Evolutionary conservation across 192 early-diverging fungal genomes (phyloP).

Genomic region (Polychytrium aggregatum): DNA sequence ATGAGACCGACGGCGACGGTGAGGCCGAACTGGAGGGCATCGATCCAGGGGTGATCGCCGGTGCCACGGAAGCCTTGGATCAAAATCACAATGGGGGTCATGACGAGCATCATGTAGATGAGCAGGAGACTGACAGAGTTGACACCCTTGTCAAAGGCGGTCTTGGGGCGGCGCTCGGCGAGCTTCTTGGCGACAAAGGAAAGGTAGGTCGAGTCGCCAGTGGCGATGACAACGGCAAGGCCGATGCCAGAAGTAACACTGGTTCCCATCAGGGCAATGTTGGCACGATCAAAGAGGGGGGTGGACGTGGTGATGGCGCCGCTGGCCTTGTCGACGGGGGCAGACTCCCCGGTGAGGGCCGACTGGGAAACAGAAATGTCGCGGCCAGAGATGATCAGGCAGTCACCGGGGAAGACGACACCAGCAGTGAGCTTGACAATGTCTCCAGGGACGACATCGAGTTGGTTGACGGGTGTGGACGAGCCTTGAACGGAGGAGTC

Average conservation of each 20-base stretch:
- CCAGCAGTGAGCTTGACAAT: too few relatives aligned
- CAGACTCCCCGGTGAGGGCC: too few relatives aligned
- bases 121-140: slow-evolving; percentile 32
- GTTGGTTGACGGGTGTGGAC: too few relatives aligned
- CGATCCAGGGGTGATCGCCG: slow-evolving; percentile 16
- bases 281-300: slow-evolving; percentile 17
- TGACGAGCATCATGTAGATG: slow-evolving; percentile 24
- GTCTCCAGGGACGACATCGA: too few relatives aligned
- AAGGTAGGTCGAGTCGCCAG: slow-evolving; percentile 31
- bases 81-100: slow-evolving; percentile 34
- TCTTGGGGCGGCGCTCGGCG: slow-evolving; percentile 10
- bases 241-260: slow-evolving; percentile 35
- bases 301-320: too few relatives aligned
- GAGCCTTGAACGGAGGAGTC: too few relatives aligned
- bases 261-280: slow-evolving; percentile 31
- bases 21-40: slow-evolving; percentile 31
- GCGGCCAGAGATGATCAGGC: too few relatives aligned
- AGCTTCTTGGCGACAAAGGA: slow-evolving; percentile 29
- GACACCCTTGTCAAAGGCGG: slow-evolving; percentile 34
- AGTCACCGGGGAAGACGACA: too few relatives aligned
- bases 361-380: too few relatives aligned
- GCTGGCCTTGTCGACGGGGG: too few relatives aligned
- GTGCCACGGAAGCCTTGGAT: too few relatives aligned
- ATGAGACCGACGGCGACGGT: slow-evolving; percentile 38
- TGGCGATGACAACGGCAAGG: slow-evolving; percentile 29